Evolutionary conservation across 2,329 filamentous ascomycete species (phyloP), one percentile per base, ranked within the genome.

Genomic region (Cylindrodendrum hubeiense): DNA sequence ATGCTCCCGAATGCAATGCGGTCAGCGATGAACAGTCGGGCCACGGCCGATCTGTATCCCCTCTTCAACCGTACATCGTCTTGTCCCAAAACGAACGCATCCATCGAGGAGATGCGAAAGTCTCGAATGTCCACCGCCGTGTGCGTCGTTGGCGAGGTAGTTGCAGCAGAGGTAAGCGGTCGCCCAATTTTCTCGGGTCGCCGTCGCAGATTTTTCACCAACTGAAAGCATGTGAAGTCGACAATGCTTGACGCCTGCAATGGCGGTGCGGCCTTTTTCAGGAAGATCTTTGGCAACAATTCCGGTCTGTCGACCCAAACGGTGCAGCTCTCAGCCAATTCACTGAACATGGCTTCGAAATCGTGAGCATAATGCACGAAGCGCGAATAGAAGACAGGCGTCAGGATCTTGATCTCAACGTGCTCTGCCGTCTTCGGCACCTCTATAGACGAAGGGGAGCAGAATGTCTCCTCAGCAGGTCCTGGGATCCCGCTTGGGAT

Each of bases 371-470:
- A 92, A 67, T 87, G 84, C 1, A 89, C 82, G 51, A 93, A 89
- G 28, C 90, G 85, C 13, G 86, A 84, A 79, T 93, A 93, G 73
- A 93, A 93, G 0, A 80, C 82, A 1, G 91, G 90, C 0, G 88
- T 90, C 21, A 91, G 76, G 5, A 93, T 80, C 57, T 84, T 85
- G 51, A 93, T 79, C 46, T 87, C 85, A 6, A 91, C 22, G 1
- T 83, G 76, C 22, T 83, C 78, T 3, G 65, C 64, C 3, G 57
- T 41, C 3, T 65, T 54, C 13, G 51, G 57, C 0, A 70, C 57
- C 2, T 71, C 55, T 12, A 64, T 57, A 15, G 76, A 75, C 3
- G 69, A 54, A 5, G 72, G 63, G 5, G 82, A 84, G 21, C 67
- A 69, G 67, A 85, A 81, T 26, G 78, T 70, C 67, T 84, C 81